These are phyloP conservation scores for Paracorniculantispora psalliotae DNA, from an alignment of 2,329 filamentous ascomycete species.

Conservation along the genomic window DNA sequence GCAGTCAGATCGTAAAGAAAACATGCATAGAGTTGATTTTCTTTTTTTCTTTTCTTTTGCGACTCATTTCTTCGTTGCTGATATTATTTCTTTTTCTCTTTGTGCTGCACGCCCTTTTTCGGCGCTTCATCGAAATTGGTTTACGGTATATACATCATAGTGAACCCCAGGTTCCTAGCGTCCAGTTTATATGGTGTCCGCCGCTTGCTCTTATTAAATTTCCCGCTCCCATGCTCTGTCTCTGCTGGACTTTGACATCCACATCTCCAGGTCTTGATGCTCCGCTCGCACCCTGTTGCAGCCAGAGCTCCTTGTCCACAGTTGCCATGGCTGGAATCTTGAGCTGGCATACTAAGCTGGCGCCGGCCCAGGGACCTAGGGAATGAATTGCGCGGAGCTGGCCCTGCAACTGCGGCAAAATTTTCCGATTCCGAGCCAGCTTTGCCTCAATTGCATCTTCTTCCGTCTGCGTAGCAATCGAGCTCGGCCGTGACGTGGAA, in stretches of 20 bases:
- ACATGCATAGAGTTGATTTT: no score
- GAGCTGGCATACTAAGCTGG: constrained; percentile 63
- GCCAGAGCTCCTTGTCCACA: constrained; percentile 67
- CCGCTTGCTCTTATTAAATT: constrained; percentile 37
- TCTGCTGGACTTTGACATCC: constrained; percentile 51
- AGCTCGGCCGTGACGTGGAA: constrained; percentile 18
- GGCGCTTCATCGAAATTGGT: no score
- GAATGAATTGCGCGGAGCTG: constrained; percentile 62
- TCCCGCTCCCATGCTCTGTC: constrained; percentile 60
- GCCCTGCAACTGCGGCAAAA: constrained; percentile 47
- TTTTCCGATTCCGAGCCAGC: constrained; percentile 28
- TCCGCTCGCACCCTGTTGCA: constrained; percentile 60
- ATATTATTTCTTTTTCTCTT: no score
- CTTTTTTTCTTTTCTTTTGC: no score
- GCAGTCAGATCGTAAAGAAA: not conserved
- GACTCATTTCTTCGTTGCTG: no score
- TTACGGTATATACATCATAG: constrained; percentile 22
- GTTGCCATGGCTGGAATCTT: constrained; percentile 64
- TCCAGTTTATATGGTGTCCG: constrained; percentile 49
- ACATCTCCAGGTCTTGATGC: constrained; percentile 57
- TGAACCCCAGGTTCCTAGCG: constrained; percentile 58
- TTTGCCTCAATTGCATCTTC: constrained; percentile 33
- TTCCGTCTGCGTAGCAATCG: constrained; percentile 22
- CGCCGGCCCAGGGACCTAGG: constrained; percentile 70
- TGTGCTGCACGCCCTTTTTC: no score